Evolutionary conservation across 129 eudicot species (phyloP), one percentile per base, ranked within the genome.

Genomic region (Artemisia annua): DNA sequence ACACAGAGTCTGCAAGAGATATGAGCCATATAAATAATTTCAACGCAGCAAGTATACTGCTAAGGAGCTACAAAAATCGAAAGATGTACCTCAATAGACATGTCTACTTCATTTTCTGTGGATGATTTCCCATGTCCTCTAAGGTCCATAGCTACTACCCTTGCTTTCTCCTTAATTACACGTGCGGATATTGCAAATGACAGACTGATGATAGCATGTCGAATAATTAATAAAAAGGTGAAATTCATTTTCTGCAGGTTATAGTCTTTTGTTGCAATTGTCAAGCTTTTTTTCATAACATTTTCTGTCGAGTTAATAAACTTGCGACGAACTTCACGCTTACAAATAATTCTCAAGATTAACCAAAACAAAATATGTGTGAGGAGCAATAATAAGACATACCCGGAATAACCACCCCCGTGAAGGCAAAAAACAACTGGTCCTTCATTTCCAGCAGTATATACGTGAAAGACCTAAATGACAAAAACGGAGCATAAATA

Each of bases 371-470:
- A 50, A 44, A 49, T 35, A 67, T 14, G 66, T 49, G 17, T 48
- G 56, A 66, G 44, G 48, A 58, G 39, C 39, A 78, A 7, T 18
- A 58, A 79, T 44, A 48, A 58, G 58, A 64, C 74, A 53, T 85
- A 94, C 98, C 99, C 99, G 66, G 91, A 79, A 83, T 84, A 90
- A 70, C 99, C 99, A 19, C 99, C 97, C 49, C 99, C 99, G 75
- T 94, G 99, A 51, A 94, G 87, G 85, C 94, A 94, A 75, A 94
- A 90, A 44, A 94, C 85, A 75, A 94, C 94, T 2, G 99, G 99
- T 14, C 99, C 99, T 72, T 88, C 93, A 11, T 79, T 78, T 70
- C 99, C 99, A 62, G 97, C 99, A 67, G 83, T 84, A 72, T 90
- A 94, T 59, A 94, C 63, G 82, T 94, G 99, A 78, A 94, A 94